Conservation (phyloP, 768 basidiomycete species). For the Ramaria sp. region DNA sequence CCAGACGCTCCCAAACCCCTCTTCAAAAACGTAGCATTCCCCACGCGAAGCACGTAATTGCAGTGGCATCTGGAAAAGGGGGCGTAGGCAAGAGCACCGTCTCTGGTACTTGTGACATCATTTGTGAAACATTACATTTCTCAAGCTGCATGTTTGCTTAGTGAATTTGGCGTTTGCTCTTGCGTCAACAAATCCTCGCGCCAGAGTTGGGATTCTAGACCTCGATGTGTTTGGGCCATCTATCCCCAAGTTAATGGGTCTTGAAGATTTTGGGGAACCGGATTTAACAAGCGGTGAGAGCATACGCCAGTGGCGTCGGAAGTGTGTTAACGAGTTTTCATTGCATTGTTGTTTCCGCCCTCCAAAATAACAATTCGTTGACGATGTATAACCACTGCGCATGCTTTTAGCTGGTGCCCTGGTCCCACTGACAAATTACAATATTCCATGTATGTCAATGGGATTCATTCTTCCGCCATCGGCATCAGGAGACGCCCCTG, state of each 20-base stretch:
- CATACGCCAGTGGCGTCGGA: background rate
- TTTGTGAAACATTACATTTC: slow-evolving; percentile 5
- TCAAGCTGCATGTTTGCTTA: slow-evolving; percentile 28
- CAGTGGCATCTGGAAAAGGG: slow-evolving; percentile 88
- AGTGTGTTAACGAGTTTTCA: background rate
- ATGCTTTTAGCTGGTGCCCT: slow-evolving; percentile 57
- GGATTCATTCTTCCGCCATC: slow-evolving; percentile 76
- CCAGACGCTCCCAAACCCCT: slow-evolving; percentile 24
- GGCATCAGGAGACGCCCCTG: slow-evolving; percentile 52
- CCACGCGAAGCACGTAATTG: slow-evolving; percentile 71
- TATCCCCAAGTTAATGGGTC: slow-evolving; percentile 85
- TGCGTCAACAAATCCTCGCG: slow-evolving; percentile 29
- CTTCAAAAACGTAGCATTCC: slow-evolving; percentile 27
- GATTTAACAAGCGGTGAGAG: slow-evolving; percentile 55
- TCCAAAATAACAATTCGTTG: too few relatives aligned
- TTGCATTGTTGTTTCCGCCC: background rate
- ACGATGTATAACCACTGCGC: background rate
- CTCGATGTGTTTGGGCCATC: slow-evolving; percentile 96
- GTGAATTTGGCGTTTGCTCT: slow-evolving; percentile 78
- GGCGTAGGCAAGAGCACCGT: slow-evolving; percentile 95
- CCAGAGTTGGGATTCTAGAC: slow-evolving; percentile 76
- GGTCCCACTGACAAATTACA: slow-evolving; percentile 77
- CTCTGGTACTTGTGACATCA: slow-evolving; percentile 45
- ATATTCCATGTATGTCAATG: slow-evolving; percentile 93
- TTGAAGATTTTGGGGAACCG: slow-evolving; percentile 71